Base-by-base conservation (phyloP, 306 rosid genomes). In the Trifolium repens region DNA sequence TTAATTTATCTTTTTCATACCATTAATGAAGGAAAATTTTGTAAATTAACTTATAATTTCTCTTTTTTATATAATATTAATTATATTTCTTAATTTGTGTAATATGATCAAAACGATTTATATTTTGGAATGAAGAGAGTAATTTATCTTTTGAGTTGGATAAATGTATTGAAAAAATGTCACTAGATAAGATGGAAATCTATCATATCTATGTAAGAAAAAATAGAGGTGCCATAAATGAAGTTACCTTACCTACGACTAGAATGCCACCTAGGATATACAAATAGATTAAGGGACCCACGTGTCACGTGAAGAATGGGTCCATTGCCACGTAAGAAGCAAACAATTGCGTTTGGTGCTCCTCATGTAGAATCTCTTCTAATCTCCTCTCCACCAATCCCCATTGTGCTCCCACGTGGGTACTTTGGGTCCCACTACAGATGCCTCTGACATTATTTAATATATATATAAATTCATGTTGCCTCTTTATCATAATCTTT, bases 371-470 rank as follows among this genome's bases (percentile, higher is more conserved):
- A 91, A 91, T 94, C 98, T 83, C 81, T 72, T 71, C 87, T 90
- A 74, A 94, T 94, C 97, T 71, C 72, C 82, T 89, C 89, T 80
- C 93, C 82, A 76, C 99, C 99, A 94, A 94, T 91, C 91, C 66
- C 71, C 77, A 59, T 58, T 72, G 32, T 8, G 52, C 78, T 73
- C 93, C 92, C 99, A 94, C 98, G 96, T 94, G 99, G 93, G 90
- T 32, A 3, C 13, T 24, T 0, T 22, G 84, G 91, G 64, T 84
- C 93, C 90, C 84, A 79, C 88, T 80, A 67, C 66, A 59, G 1
- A 1, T 61, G 9, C 74, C 72, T 65, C 72, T 65, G 65, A 75
- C 80, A 69, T 32, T 40, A 54, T 32, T 34, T 40, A 54, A 43
- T 34, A 62, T 47, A 42, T 47, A 42, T 57, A 27, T 8, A 72